Evolutionary conservation across 1,284 basidiomycete genomes (phyloP).

Genomic region (Fomes fomentarius): DNA sequence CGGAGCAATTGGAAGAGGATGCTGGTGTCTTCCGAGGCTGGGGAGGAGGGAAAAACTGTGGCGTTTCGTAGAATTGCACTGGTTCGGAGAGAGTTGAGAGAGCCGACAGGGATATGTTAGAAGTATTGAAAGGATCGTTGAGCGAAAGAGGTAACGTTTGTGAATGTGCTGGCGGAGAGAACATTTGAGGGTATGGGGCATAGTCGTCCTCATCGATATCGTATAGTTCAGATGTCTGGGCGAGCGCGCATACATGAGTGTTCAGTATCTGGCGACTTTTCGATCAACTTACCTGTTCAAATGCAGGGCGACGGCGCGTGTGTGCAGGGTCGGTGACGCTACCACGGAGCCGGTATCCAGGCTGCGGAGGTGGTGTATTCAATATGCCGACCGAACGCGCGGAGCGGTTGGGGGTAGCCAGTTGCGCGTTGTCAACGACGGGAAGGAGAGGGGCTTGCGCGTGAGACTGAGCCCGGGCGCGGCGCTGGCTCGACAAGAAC

Average conservation of each 20-base stretch:
- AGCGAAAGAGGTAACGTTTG: constrained; percentile 37
- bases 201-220: constrained; percentile 75
- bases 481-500: constrained; percentile 62
- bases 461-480: constrained; percentile 52
- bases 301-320: constrained; percentile 56
- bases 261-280: too few relatives aligned
- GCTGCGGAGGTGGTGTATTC: constrained; percentile 72
- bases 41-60: constrained; percentile 16
- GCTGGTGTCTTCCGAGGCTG: constrained; percentile 8
- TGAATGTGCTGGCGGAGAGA: constrained; percentile 39
- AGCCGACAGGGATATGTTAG: constrained; percentile 30
- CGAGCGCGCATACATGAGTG: constrained; percentile 22
- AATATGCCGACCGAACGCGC: constrained; percentile 36
- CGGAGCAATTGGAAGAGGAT: constrained; percentile 43
- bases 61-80: constrained; percentile 30
- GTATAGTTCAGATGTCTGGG: constrained; percentile 59
- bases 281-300: constrained; percentile 35
- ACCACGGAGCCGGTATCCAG: constrained; percentile 65
- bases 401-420: constrained; percentile 37
- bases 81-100: constrained; percentile 32
- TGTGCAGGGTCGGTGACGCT: constrained; percentile 74
- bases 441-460: constrained; percentile 31
- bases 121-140: constrained; percentile 38
- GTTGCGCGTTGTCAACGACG: constrained; percentile 31
- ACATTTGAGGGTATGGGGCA: constrained; percentile 50